Evolutionary conservation across 164 flowering plant species (phyloP).

Genomic region (Dillenia suffruticosa): DNA sequence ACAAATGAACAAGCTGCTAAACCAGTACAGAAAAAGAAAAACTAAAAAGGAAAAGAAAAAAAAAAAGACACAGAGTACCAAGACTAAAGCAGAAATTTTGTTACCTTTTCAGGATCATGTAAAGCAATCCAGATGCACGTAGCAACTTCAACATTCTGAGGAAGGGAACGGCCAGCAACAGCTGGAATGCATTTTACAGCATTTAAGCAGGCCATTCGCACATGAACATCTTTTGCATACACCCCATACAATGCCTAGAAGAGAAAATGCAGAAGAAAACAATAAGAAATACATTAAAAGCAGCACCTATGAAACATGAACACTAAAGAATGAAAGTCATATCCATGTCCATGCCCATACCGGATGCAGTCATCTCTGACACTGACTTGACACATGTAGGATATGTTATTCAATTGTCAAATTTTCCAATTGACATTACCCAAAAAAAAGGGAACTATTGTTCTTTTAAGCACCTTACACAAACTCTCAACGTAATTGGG

Average conservation of each 20-base stretch:
- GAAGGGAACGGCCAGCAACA: slow-evolving; percentile 67
- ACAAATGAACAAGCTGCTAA: too few relatives aligned
- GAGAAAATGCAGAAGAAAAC: slow-evolving; percentile 2
- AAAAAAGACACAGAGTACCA: too few relatives aligned
- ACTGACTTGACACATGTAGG: too few relatives aligned
- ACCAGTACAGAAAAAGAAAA: too few relatives aligned
- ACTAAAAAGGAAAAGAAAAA: too few relatives aligned
- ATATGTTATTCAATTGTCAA: too few relatives aligned
- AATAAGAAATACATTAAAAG: neutral
- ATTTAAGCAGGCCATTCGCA: slow-evolving; percentile 91
- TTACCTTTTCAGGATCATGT: slow-evolving; percentile 94
- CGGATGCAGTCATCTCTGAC: too few relatives aligned
- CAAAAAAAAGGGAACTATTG: too few relatives aligned
- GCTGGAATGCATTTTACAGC: slow-evolving; percentile 95
- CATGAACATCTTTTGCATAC: slow-evolving; percentile 90
- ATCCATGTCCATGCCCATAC: neutral
- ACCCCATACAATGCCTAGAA: slow-evolving; percentile 82
- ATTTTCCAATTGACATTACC: too few relatives aligned
- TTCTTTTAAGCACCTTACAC: too few relatives aligned
- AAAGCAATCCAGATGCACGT: slow-evolving; percentile 95
- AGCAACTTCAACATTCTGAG: slow-evolving; percentile 72
- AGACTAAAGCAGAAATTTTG: too few relatives aligned
- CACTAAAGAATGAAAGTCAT: neutral
- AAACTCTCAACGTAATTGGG: too few relatives aligned
- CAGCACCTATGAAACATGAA: neutral